phyloP scores from a whole-genome alignment of 2,329 filamentous ascomycete genomes.

The Sporothrix schenckii region DNA sequence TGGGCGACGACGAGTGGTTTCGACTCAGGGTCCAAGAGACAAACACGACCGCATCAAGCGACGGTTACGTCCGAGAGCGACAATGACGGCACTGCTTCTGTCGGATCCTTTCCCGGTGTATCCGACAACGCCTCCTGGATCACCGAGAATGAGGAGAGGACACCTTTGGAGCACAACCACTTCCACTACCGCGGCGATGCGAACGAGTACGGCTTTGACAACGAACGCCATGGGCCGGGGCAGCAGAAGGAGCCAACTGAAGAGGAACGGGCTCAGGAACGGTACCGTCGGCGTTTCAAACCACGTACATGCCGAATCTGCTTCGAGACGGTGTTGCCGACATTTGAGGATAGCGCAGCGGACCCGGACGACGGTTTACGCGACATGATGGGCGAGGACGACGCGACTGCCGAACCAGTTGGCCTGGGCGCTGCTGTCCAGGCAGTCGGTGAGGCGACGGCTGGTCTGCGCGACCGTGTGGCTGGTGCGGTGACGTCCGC shows the following conservation, averaged over 20 bases:
- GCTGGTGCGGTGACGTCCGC: slow-evolving; percentile 29
- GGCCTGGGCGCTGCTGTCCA: slow-evolving; percentile 4
- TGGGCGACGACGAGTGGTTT: slow-evolving; percentile 29
- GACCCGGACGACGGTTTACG: neutral
- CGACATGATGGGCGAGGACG: slow-evolving; percentile 2
- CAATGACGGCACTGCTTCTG: neutral
- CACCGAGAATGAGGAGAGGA: slow-evolving; percentile 17
- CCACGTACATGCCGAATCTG: slow-evolving; percentile 87
- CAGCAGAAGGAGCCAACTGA: neutral
- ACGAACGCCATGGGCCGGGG: neutral
- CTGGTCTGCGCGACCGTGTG: slow-evolving; percentile 19
- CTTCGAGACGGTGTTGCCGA: slow-evolving; percentile 66
- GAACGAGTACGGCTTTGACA: neutral
- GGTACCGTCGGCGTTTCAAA: slow-evolving; percentile 57
- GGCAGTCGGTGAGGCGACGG: slow-evolving; percentile 12
- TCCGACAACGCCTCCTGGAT: slow-evolving; percentile 23
- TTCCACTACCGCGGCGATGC: neutral
- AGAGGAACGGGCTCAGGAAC: slow-evolving; percentile 19
- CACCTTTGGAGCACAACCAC: slow-evolving; percentile 16
- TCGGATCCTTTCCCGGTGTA: slow-evolving; percentile 4
- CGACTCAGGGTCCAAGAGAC: neutral
- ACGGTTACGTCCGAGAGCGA: neutral
- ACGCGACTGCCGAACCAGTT: neutral
- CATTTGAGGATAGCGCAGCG: slow-evolving; percentile 45
- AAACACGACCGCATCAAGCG: neutral